Percentiles rank a stretch among this genome's conserved stretches.
These are phyloP conservation scores for Coemansia sp. DNA, from an alignment of 192 early-diverging fungal species.

Conservation along the genomic window DNA sequence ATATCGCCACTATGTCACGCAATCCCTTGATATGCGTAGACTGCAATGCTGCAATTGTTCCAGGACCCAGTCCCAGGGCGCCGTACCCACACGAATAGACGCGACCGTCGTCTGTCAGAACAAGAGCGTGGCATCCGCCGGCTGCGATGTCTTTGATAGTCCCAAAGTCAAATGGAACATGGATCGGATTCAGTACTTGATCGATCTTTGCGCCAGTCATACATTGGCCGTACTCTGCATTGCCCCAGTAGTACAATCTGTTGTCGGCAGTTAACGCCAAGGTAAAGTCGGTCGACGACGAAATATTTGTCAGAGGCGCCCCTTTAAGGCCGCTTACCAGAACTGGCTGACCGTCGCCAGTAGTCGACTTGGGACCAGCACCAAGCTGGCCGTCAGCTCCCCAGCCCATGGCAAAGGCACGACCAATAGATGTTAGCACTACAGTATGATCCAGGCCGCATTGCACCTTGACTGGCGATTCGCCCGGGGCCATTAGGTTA, in stretches of 20 bases:
- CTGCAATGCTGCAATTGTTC: slow-evolving; percentile 48
- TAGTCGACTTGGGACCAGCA: slow-evolving; percentile 49
- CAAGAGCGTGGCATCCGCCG: slow-evolving; percentile 65
- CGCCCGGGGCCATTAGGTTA: slow-evolving; percentile 17
- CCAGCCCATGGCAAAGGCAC: slow-evolving; percentile 73
- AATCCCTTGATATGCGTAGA: slow-evolving; percentile 46
- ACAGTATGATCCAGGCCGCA: slow-evolving; percentile 74
- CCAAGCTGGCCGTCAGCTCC: slow-evolving; percentile 76
- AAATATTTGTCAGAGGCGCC: slow-evolving; percentile 50
- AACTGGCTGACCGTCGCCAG: slow-evolving; percentile 49
- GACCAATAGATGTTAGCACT: slow-evolving; percentile 56
- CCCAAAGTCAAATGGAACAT: slow-evolving; percentile 42
- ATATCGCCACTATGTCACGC: slow-evolving; percentile 43
- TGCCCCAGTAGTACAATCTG: slow-evolving; percentile 71
- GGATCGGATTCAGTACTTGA: slow-evolving; percentile 60
- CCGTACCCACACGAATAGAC: slow-evolving; percentile 71
- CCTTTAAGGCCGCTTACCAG: slow-evolving; percentile 48
- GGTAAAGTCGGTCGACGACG: slow-evolving; percentile 69
- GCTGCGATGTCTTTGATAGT: slow-evolving; percentile 59
- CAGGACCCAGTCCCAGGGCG: slow-evolving; percentile 58
- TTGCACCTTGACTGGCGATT: slow-evolving; percentile 54
- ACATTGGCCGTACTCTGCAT: slow-evolving; percentile 75
- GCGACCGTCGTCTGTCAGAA: slow-evolving; percentile 56
- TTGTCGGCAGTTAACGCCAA: slow-evolving; percentile 56
- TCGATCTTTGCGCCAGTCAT: slow-evolving; percentile 52